Evolutionary conservation across 495 filamentous ascomycete genomes (phyloP), one percentile per base, ranked within the genome.

Genomic region (Filosporella fistucella): DNA sequence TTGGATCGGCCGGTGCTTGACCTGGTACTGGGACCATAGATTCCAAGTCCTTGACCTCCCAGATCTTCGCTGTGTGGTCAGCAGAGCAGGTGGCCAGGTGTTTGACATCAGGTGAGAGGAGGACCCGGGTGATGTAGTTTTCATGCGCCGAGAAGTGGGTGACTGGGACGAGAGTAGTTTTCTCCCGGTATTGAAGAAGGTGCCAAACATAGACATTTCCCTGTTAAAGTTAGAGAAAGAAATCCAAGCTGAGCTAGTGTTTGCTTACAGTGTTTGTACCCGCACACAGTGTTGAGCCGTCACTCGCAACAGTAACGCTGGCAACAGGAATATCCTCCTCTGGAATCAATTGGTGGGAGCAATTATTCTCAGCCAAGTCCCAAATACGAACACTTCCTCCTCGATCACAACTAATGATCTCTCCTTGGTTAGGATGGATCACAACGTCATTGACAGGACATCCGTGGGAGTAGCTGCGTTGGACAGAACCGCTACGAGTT

Each of bases 161-260:
- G 44, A 97, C 75, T 0, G 94, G 94, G 14, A 96, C 74, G 12
- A 97, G 86, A 51, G 87, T 82, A 22, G 94, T 97, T 43, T 86
- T 72, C 30, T 97, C 90, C 42, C 78, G 80, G 35, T 80, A 81
- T 58, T 91, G 88, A 41, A 88, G 72, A 66, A 98, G 87, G 50
- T 85, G 82, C 93, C 93, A 98, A 57, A 97, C 86, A 66, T 91
- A 97, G 47, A 96, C 89, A 60, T 93, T 95, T 43, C 93, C 93
- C 90, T 97, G 54, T 12, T 10, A 26, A 17, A 13, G 13, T 38
- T 24, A 45, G 28, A 45, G 37, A 16, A 53, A 46, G 24, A 11
- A 11, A 43, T 13, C 35, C 40, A 22, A 45, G 28, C 33, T 32
- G 3, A 21, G 48, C 4, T 13, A 26, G 16, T 6, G 12, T 23